Conservation (phyloP, 345 rosid species). For the Pistacia integerrima region DNA sequence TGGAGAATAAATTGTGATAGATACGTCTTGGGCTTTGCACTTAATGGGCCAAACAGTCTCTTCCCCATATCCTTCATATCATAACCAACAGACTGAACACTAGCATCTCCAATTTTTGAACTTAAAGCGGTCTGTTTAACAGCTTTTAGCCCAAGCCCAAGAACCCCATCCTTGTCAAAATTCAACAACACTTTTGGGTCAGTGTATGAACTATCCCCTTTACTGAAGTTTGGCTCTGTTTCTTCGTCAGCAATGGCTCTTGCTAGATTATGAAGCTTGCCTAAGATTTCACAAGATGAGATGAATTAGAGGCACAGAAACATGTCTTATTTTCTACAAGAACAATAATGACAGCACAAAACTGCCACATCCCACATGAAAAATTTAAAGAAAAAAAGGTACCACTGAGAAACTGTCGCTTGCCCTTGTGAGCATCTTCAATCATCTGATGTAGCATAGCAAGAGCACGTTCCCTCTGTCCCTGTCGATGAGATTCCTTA, state of each 20-base stretch:
- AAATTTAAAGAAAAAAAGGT: slow-evolving; percentile 23
- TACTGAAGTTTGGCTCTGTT: slow-evolving; percentile 51
- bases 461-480: slow-evolving; percentile 89
- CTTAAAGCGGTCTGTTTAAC: slow-evolving; percentile 45
- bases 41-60: slow-evolving; percentile 75
- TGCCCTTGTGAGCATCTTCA: slow-evolving; percentile 96
- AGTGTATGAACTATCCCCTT: slow-evolving; percentile 43
- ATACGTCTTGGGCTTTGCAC: slow-evolving; percentile 81
- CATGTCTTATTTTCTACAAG: slow-evolving; percentile 6
- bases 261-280: slow-evolving; percentile 95
- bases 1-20: slow-evolving; percentile 92
- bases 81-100: slow-evolving; percentile 48
- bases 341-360: slow-evolving; percentile 22
- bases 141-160: slow-evolving; percentile 86
- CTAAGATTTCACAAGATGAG: slow-evolving; percentile 42
- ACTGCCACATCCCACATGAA: slow-evolving; percentile 13
- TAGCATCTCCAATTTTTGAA: slow-evolving; percentile 50
- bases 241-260: slow-evolving; percentile 96
- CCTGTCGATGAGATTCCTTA: slow-evolving; percentile 72
- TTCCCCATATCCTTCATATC: slow-evolving; percentile 76
- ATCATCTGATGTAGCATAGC: slow-evolving; percentile 92
- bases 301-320: slow-evolving; percentile 25
- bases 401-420: slow-evolving; percentile 98
- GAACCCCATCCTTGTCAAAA: slow-evolving; percentile 72
- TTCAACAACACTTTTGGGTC: slow-evolving; percentile 44